These are phyloP conservation scores for Cyclocybe cylindracea DNA, from an alignment of 768 basidiomycete species.

Conservation along the genomic window DNA sequence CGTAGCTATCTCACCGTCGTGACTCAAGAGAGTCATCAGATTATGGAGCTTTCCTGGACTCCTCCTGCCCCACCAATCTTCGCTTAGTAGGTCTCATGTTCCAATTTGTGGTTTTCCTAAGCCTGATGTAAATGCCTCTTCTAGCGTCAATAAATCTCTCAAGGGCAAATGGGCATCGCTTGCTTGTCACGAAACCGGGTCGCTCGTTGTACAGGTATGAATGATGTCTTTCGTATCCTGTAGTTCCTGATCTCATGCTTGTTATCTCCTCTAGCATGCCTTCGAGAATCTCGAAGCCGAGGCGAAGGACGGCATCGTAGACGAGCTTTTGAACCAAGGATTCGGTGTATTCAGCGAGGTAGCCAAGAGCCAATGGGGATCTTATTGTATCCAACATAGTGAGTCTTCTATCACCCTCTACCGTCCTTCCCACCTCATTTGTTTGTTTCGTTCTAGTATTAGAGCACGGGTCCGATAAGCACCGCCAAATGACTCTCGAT, in stretches of 20 bases:
- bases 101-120: background rate
- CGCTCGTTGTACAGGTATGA: slow-evolving; percentile 80
- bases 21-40: slow-evolving; percentile 38
- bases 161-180: slow-evolving; percentile 89
- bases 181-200: slow-evolving; percentile 90
- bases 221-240: background rate
- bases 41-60: slow-evolving; percentile 90
- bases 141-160: slow-evolving; percentile 82
- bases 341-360: slow-evolving; percentile 69
- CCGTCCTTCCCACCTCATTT: background rate
- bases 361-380: slow-evolving; percentile 87
- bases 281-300: slow-evolving; percentile 85
- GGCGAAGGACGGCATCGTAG: slow-evolving; percentile 83
- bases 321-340: slow-evolving; percentile 80
- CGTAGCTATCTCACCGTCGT: background rate
- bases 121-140: background rate
- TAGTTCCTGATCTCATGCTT: background rate
- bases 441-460: slow-evolving; percentile 50
- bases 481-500: slow-evolving; percentile 75
- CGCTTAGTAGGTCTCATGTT: slow-evolving; percentile 58
- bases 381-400: slow-evolving; percentile 88
- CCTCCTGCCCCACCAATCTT: slow-evolving; percentile 88
- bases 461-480: slow-evolving; percentile 79
- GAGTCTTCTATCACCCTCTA: slow-evolving; percentile 23
- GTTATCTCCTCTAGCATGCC: slow-evolving; percentile 53